Conservation (phyloP, 148 eudicot genomes). For the Rhododendron molle region DNA sequence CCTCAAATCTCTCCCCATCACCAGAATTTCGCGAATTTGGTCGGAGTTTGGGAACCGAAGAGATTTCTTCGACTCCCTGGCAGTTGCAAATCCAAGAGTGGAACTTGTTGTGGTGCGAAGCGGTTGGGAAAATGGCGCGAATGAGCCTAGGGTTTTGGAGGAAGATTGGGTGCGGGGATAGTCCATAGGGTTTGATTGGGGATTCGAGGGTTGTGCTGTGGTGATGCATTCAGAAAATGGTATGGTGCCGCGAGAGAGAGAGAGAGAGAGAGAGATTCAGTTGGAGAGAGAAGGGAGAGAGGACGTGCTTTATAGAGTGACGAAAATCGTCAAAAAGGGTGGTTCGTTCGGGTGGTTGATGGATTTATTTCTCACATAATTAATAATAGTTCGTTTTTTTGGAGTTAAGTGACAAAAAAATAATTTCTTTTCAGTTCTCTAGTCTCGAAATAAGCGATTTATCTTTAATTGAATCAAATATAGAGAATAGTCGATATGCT, state of each 20-base stretch:
- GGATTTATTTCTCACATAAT: too few relatives aligned
- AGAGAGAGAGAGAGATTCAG: neutral
- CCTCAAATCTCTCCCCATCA: constrained; percentile 22
- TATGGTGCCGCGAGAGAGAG: neutral
- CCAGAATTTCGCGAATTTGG: constrained; percentile 16
- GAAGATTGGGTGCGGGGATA: constrained; percentile 20
- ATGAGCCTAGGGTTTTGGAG: constrained; percentile 27
- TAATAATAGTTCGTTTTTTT: too few relatives aligned
- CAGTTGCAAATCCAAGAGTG: constrained; percentile 29
- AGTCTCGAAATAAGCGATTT: too few relatives aligned
- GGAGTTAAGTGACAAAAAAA: too few relatives aligned
- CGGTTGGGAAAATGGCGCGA: neutral
- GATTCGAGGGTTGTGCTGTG: constrained; percentile 39
- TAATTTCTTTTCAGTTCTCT: too few relatives aligned
- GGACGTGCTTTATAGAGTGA: neutral
- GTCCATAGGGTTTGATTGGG: constrained; percentile 37
- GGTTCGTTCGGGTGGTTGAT: too few relatives aligned
- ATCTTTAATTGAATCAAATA: too few relatives aligned
- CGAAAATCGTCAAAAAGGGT: neutral
- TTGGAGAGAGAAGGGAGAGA: neutral
- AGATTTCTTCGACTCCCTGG: constrained; percentile 37
- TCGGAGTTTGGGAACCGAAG: constrained; percentile 26
- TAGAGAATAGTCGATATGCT: too few relatives aligned
- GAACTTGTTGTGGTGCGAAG: neutral
- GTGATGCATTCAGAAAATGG: constrained; percentile 46